Evolutionary conservation across 768 basidiomycete genomes (phyloP).

Genomic region (Clitopilus hobsonii): DNA sequence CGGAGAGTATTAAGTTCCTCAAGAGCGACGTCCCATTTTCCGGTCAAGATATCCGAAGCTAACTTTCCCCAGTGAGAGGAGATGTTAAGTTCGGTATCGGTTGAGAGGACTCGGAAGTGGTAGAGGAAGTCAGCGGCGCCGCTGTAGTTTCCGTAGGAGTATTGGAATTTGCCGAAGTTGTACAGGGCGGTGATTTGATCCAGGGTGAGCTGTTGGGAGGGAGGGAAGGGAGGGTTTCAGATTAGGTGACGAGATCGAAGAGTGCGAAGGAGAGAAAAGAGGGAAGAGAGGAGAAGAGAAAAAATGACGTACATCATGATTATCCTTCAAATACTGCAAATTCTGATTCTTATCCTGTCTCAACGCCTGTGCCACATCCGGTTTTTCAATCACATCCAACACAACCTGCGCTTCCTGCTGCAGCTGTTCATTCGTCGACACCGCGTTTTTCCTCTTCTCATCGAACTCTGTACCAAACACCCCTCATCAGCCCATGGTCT

Average conservation of each 20-base stretch:
- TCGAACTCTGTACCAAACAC: conserved; percentile 63
- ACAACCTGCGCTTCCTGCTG: conserved; percentile 91
- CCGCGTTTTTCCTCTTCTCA: conserved; percentile 74
- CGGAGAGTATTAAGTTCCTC: conserved; percentile 95
- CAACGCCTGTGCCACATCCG: conserved; percentile 90
- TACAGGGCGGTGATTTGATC: conserved; percentile 96
- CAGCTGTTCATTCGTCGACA: conserved; percentile 79
- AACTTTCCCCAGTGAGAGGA: conserved; percentile 99
- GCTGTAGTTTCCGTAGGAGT: conserved; percentile 96
- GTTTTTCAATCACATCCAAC: conserved; percentile 93
- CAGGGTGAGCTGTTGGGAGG: conserved; percentile 66
- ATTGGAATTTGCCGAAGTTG: conserved; percentile 98
- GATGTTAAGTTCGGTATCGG: conserved; percentile 86
- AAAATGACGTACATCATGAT: conserved; percentile 65
- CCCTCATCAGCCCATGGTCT: neutral
- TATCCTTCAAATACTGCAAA: conserved; percentile 87
- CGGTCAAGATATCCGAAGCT: conserved; percentile 91
- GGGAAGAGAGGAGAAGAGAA: neutral
- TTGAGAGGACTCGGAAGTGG: conserved; percentile 97
- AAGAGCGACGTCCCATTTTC: conserved; percentile 92
- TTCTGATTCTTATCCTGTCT: conserved; percentile 98
- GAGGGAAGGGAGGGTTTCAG: neutral
- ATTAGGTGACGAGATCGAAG: too few species aligned
- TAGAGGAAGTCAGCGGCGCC: conserved; percentile 97
- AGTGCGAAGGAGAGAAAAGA: neutral